A percentile compares a stretch with the other conserved stretches of the same genome.
phyloP scores from a whole-genome alignment of 2,329 filamentous ascomycete genomes.

The Mycosphaerella sp. region DNA sequence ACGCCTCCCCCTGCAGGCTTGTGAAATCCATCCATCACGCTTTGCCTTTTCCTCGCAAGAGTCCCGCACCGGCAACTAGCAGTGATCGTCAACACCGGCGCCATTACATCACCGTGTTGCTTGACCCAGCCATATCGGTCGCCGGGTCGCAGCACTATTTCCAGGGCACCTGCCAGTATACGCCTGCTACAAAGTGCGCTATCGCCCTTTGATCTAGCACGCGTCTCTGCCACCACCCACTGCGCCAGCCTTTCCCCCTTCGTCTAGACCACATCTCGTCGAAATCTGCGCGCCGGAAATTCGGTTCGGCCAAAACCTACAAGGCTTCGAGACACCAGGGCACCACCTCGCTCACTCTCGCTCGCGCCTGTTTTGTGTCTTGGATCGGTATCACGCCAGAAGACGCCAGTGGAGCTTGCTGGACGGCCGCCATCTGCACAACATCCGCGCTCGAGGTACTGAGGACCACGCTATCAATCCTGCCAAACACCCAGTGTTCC shows the following conservation, averaged over 20 bases:
- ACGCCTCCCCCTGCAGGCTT: constrained; percentile 17
- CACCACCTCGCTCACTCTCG: constrained; percentile 17
- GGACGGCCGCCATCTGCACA: constrained; percentile 38
- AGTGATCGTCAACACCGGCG: constrained; percentile 27
- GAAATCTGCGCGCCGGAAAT: constrained; percentile 25
- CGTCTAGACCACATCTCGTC: constrained; percentile 24
- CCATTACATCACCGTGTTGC: constrained; percentile 31
- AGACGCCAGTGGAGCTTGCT: constrained; percentile 29
- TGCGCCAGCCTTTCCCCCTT: constrained; percentile 24
- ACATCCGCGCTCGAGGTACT: constrained; percentile 42
- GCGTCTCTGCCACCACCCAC: constrained; percentile 17
- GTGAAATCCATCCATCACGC: constrained; percentile 23
- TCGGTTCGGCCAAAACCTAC: constrained; percentile 25
- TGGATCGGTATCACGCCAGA: constrained; percentile 28
- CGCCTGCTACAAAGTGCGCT: constrained; percentile 26
- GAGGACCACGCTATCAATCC: constrained; percentile 39
- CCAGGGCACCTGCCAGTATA: constrained; percentile 34
- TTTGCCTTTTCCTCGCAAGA: constrained; percentile 17
- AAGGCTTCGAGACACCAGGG: constrained; percentile 15
- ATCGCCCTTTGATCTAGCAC: constrained; percentile 27
- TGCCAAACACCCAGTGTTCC: constrained; percentile 32
- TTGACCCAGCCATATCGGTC: constrained; percentile 29
- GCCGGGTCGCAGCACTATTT: constrained; percentile 32
- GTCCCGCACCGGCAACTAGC: constrained; percentile 25
- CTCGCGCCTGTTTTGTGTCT: constrained; percentile 17